Conservation (phyloP, 106 monocot species). For the Gastrodia elata region DNA sequence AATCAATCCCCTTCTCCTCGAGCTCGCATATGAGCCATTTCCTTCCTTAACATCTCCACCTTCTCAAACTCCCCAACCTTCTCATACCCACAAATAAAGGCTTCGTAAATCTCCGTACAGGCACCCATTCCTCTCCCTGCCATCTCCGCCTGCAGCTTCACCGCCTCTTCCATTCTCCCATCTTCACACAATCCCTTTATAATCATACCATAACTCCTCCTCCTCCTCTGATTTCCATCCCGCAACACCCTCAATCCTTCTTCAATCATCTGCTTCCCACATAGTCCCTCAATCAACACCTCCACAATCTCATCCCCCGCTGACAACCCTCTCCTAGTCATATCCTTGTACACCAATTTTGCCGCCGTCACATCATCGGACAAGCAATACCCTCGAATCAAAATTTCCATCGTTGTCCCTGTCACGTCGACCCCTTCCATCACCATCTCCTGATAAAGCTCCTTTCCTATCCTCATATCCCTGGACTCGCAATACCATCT, state of each 20-base stretch:
- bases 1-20: neutral
- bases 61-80: constrained; percentile 24
- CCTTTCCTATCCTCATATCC: constrained; percentile 37
- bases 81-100: constrained; percentile 40
- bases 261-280: constrained; percentile 24
- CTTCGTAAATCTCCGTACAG: constrained; percentile 33
- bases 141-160: constrained; percentile 73
- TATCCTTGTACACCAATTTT: constrained; percentile 28
- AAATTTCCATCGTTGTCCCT: constrained; percentile 24
- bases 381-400: constrained; percentile 35
- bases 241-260: constrained; percentile 48
- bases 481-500: constrained; percentile 28
- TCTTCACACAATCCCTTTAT: constrained; percentile 49
- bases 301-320: constrained; percentile 20
- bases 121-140: constrained; percentile 43
- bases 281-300: constrained; percentile 35
- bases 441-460: constrained; percentile 47
- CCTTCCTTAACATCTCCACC: constrained; percentile 37
- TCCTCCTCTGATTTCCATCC: constrained; percentile 41
- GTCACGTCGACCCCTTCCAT: constrained; percentile 30
- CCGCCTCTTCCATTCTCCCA: constrained; percentile 44
- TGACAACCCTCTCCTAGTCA: constrained; percentile 31
- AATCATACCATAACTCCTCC: constrained; percentile 31
- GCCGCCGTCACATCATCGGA: constrained; percentile 21
- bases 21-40: constrained; percentile 26